These are phyloP conservation scores for Aspergillus bridgeri DNA, from an alignment of 495 filamentous ascomycete species.

Conservation along the genomic window DNA sequence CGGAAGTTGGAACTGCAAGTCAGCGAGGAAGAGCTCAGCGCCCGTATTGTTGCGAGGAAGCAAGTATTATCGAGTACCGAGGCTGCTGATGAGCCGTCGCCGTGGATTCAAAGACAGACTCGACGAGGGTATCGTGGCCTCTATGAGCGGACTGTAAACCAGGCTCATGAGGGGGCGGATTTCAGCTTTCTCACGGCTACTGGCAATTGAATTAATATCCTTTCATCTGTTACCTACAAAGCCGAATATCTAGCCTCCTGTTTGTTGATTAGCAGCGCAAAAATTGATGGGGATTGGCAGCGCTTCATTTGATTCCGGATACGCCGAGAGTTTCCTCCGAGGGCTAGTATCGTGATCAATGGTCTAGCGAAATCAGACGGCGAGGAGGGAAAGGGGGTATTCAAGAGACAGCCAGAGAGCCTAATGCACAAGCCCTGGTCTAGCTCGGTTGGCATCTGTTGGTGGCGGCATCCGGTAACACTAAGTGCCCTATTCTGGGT, in stretches of 20 bases:
- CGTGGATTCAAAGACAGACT: neutral
- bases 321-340: too few relatives aligned
- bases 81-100: neutral
- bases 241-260: too few relatives aligned
- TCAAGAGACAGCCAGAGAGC: neutral
- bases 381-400: too few relatives aligned
- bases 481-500: neutral
- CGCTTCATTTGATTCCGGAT: too few relatives aligned
- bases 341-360: too few relatives aligned
- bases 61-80: neutral
- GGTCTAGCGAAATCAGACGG: too few relatives aligned
- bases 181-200: neutral
- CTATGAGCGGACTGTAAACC: neutral
- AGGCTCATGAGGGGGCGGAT: neutral
- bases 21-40: constrained; percentile 42
- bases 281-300: too few relatives aligned
- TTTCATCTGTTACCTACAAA: too few relatives aligned
- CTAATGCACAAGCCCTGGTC: neutral
- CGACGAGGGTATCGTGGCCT: neutral
- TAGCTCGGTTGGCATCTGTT: neutral
- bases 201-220: neutral
- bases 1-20: constrained; percentile 46
- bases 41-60: constrained; percentile 36
- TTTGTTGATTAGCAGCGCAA: too few relatives aligned
- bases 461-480: neutral